Conservation (phyloP, 2,329 filamentous ascomycete genomes). For the Aspergillus tamarii region DNA sequence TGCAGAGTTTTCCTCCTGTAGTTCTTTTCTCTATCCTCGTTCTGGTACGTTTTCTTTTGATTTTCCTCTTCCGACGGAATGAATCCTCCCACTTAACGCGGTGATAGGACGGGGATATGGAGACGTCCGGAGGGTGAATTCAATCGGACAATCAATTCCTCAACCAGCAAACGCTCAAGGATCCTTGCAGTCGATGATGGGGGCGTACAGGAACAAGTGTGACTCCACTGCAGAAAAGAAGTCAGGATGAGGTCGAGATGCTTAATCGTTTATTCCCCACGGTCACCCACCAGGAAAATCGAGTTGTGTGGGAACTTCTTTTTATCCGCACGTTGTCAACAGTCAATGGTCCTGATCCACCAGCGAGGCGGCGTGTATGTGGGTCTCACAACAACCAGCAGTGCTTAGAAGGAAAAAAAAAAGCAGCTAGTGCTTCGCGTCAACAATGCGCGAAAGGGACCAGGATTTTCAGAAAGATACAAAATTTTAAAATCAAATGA, state of each 20-base stretch:
- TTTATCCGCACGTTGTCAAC: conserved; percentile 47
- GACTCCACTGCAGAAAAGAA: conserved; percentile 38
- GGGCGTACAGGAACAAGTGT: conserved; percentile 26
- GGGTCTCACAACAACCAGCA: conserved; percentile 43
- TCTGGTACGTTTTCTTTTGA: conserved; percentile 12
- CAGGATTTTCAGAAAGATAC: conserved; percentile 20
- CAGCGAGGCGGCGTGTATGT: conserved; percentile 42
- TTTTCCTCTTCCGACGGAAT: conserved; percentile 18
- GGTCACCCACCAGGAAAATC: conserved; percentile 42
- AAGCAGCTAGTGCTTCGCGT: conserved; percentile 37
- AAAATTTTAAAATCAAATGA: conserved; percentile 18
- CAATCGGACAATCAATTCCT: conserved; percentile 12
- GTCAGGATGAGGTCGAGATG: conserved; percentile 34
- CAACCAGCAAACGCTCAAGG: conserved; percentile 21
- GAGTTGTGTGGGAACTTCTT: conserved; percentile 43
- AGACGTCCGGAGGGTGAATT: conserved; percentile 12
- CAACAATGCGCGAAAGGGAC: conserved; percentile 33
- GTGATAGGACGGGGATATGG: conserved; percentile 22
- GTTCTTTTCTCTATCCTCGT: conserved; percentile 10
- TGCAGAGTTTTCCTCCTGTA: conserved; percentile 13
- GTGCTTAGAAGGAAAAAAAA: conserved; percentile 22
- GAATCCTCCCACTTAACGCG: conserved; percentile 14
- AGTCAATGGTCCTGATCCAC: conserved; percentile 45
- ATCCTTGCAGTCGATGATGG: conserved; percentile 19
- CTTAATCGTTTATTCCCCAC: conserved; percentile 44